Evolutionary conservation across 257 asterid genomes (phyloP).

Genomic region (Mitragyna speciosa): DNA sequence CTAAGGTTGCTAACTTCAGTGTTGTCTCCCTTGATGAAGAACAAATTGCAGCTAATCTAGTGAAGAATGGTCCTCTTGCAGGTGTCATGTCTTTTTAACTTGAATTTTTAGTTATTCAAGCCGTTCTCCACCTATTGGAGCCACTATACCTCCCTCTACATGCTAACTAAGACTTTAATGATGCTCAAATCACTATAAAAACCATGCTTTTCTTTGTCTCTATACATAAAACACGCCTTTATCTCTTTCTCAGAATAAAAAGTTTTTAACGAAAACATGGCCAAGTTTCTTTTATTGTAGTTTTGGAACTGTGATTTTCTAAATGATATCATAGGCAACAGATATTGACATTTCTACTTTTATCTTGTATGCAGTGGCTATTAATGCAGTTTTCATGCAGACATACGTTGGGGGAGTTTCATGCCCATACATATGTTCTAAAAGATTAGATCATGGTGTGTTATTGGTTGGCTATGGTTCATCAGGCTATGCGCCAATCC

Average conservation of each 20-base stretch:
- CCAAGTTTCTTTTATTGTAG: neutral
- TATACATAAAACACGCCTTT: no score
- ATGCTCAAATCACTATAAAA: neutral
- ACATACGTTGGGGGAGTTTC: conserved; percentile 82
- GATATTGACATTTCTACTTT: neutral
- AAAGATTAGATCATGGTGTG: conserved; percentile 73
- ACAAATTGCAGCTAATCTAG: conserved; percentile 90
- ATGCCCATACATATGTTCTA: conserved; percentile 77
- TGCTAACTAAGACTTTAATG: neutral
- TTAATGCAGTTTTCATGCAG: conserved; percentile 88
- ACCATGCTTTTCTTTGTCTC: neutral
- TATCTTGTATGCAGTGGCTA: conserved; percentile 56
- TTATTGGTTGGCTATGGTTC: conserved; percentile 75
- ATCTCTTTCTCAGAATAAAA: neutral
- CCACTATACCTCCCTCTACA: neutral
- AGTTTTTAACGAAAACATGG: neutral
- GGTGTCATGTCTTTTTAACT: conserved; percentile 38
- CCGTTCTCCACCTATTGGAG: neutral
- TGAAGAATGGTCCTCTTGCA: conserved; percentile 88
- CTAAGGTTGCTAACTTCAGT: conserved; percentile 87
- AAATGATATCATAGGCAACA: neutral
- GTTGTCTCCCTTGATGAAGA: conserved; percentile 81
- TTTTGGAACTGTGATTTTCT: neutral
- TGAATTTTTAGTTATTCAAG: neutral
- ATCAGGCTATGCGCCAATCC: conserved; percentile 57